These are phyloP conservation scores for Penicillium atrosanguineum DNA, from an alignment of 495 filamentous ascomycete genomes.

Conservation along the genomic window DNA sequence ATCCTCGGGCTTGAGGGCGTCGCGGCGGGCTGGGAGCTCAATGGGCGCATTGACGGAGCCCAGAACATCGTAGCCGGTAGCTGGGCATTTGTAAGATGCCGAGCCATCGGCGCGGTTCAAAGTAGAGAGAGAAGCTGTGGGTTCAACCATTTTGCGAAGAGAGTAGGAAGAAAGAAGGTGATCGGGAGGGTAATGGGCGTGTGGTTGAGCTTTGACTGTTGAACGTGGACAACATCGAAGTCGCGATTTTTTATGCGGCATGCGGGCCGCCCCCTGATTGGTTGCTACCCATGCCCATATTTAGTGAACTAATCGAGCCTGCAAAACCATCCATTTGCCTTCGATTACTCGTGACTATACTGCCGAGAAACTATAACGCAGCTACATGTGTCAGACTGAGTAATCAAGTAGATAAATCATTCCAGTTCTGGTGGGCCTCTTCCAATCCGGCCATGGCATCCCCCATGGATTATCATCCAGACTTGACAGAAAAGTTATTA, in stretches of 20 bases:
- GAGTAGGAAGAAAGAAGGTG: neutral
- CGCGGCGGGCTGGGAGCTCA: constrained; percentile 75
- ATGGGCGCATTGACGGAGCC: constrained; percentile 90
- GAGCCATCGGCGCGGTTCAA: constrained; percentile 83
- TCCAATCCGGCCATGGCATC: no score
- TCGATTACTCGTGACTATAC: neutral
- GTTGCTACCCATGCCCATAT: neutral
- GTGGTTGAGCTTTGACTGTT: neutral
- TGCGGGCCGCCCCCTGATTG: constrained; percentile 26
- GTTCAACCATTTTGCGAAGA: constrained; percentile 33
- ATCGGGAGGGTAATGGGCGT: neutral
- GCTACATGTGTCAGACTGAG: no score
- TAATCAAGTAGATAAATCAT: no score
- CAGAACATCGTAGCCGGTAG: constrained; percentile 75
- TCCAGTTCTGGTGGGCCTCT: no score
- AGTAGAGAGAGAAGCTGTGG: constrained; percentile 40
- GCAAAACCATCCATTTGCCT: neutral
- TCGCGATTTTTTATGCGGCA: constrained; percentile 21
- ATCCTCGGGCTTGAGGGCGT: constrained; percentile 81
- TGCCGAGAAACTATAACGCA: neutral
- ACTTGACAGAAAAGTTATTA: no score
- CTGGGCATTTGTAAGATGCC: constrained; percentile 66
- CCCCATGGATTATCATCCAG: no score
- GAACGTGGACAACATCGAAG: neutral
- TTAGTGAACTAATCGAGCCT: neutral